Evolutionary conservation across 768 basidiomycete species (phyloP).

Genomic region (Calvatia gigantea): DNA sequence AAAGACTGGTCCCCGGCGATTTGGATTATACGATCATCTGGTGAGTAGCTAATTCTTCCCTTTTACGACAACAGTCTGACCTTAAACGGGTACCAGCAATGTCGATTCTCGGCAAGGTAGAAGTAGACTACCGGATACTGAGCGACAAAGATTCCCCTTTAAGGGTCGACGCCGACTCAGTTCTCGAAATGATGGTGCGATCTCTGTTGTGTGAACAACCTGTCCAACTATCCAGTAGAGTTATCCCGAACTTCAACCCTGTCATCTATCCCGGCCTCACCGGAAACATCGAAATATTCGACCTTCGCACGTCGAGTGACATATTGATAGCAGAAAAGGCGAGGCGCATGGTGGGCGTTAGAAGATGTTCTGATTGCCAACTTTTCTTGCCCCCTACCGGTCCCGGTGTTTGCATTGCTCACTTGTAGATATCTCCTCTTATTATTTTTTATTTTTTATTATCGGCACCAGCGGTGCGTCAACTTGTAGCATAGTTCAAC

Average conservation of each 20-base stretch:
- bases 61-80: neutral
- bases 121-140: constrained; percentile 7
- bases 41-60: neutral
- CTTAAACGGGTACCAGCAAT: neutral
- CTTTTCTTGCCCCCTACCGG: constrained; percentile 3
- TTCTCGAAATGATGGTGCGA: constrained; percentile 9
- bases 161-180: neutral
- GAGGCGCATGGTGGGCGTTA: neutral
- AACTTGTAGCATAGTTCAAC: neutral
- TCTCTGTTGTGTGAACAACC: constrained; percentile 3
- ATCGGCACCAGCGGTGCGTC: too few species aligned
- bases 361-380: constrained; percentile 2
- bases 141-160: neutral
- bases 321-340: neutral
- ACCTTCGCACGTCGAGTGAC: neutral
- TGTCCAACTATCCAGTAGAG: neutral
- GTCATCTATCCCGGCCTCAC: neutral
- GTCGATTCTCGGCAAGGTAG: constrained; percentile 1
- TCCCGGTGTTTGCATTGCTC: neutral
- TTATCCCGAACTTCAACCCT: neutral
- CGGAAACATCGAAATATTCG: constrained; percentile 7
- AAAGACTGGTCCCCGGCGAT: constrained; percentile 1
- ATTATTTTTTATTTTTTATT: neutral
- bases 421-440: neutral
- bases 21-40: constrained; percentile 4